Evolutionary conservation across 768 basidiomycete species (phyloP), one percentile per base, ranked within the genome.

Genomic region (Mycena sanguinolenta): DNA sequence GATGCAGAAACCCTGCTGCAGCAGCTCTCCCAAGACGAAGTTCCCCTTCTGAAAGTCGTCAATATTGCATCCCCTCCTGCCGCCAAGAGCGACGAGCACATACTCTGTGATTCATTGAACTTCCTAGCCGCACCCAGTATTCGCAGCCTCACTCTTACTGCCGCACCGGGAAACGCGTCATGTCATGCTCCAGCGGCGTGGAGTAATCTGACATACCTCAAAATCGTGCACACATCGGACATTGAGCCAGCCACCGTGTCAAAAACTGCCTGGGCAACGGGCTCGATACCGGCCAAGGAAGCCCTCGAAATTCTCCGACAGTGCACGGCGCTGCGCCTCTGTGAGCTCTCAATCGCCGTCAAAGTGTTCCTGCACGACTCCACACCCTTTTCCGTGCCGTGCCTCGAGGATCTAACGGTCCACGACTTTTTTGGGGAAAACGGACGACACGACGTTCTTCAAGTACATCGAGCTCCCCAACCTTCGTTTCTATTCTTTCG

Each of bases 381-480:
- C 12, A 27, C 50, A 52, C 50, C 50, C 50, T 52, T 52, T 52
- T 52, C 50, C 50, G 25, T 52, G 50, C 50, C 50, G 50, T 52
- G 50, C 25, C 50, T 52, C 25, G 50, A 52, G 50, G 50, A 52
- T 52, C 23, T 52, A 27, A 52, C 50, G 50, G 28, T 52, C 50
- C 50, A 52, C 50, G 50, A 52, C 50, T 52, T 27, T 52, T 28
- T 52, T 52, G n/a, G n/a, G 50, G 50, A 52, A 10, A 52, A 28
- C 50, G 16, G 42, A 44, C 50, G 50, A 52, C 50, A 52, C 50
- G 8, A 52, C 25, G 23, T 52, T 52, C 50, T 52, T 52, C 50
- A 52, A 52, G 25, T 52, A 12, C 50, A 52, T 52, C 25, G 50
- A 52, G 50, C 50, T 52, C 50, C 50, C 50, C 50, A 52, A 52